A percentile compares a stretch with the other conserved stretches of the same genome.
phyloP scores from a whole-genome alignment of 2,329 filamentous ascomycete species.

The Akanthomyces muscarius region DNA sequence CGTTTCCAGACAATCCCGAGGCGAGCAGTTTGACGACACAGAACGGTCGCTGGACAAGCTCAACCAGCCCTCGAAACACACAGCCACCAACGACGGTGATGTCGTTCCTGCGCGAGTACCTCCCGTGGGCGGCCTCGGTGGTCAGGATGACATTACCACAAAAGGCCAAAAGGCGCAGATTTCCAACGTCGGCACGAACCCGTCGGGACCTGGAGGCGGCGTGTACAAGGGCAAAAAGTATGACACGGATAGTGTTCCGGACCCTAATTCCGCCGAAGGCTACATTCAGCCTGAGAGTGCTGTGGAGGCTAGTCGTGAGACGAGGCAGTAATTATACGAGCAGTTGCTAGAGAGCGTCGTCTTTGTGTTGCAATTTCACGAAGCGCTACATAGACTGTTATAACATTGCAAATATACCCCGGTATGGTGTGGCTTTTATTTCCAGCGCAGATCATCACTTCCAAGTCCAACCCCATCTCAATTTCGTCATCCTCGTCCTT shows the following conservation, averaged over 20 bases:
- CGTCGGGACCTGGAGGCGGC: slow-evolving; percentile 33
- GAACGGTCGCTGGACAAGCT: slow-evolving; percentile 42
- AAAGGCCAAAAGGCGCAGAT: slow-evolving; percentile 36
- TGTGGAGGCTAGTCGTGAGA: slow-evolving; percentile 32
- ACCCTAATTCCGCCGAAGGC: slow-evolving; percentile 40
- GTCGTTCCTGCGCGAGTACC: slow-evolving; percentile 27
- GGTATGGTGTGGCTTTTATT: no score
- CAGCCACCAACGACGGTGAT: slow-evolving; percentile 35
- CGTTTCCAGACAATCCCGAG: slow-evolving; percentile 37
- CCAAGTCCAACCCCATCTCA: slow-evolving; percentile 9
- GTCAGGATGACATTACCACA: slow-evolving; percentile 28
- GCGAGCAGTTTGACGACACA: slow-evolving; percentile 40
- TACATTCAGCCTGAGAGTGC: slow-evolving; percentile 40
- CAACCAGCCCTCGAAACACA: slow-evolving; percentile 20
- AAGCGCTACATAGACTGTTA: neutral
- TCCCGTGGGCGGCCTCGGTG: slow-evolving; percentile 24
- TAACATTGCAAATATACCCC: no score
- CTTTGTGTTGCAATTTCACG: neutral
- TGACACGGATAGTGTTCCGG: slow-evolving; percentile 38
- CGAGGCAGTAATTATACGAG: neutral
- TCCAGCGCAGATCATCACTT: neutral
- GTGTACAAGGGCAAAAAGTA: slow-evolving; percentile 40
- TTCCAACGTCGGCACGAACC: slow-evolving; percentile 36
- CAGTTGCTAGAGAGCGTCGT: no score
- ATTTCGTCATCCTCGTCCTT: slow-evolving; percentile 14